A percentile compares a stretch with the other conserved stretches of the same genome.
Evolutionary conservation across 164 flowering plant species (phyloP).

Genomic region (Paratinospora sagittata): DNA sequence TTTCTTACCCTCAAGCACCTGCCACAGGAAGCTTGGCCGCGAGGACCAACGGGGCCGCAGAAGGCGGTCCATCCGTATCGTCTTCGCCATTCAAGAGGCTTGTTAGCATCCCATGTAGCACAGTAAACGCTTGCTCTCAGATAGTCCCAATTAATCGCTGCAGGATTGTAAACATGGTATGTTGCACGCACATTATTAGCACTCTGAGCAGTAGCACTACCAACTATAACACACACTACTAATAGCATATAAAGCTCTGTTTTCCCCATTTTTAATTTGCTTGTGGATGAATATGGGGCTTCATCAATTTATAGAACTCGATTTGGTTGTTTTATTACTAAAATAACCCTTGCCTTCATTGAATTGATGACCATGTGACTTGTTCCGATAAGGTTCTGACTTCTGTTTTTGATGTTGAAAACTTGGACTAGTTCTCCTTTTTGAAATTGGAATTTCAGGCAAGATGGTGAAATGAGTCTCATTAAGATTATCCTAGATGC

Average conservation of each 20-base stretch:
- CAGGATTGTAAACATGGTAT: conserved; percentile 39
- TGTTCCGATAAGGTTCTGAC: no score
- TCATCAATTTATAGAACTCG: conserved; percentile 4
- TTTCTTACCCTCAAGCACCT: conserved; percentile 35
- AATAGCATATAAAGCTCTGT: neutral
- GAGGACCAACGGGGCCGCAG: no score
- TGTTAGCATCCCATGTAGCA: no score
- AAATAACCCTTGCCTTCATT: neutral
- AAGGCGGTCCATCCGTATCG: no score
- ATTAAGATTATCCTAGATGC: no score
- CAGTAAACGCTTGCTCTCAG: no score
- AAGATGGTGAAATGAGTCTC: no score
- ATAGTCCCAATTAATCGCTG: conserved; percentile 36
- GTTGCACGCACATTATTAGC: conserved; percentile 22
- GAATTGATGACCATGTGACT: neutral
- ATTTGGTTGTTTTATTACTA: neutral
- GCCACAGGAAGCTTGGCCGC: conserved; percentile 37
- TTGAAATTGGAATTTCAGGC: neutral
- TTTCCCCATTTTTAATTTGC: conserved; percentile 1
- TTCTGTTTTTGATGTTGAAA: neutral
- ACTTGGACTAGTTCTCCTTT: neutral
- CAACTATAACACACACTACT: neutral
- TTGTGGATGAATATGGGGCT: neutral
- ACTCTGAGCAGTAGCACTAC: neutral
- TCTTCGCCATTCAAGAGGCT: no score